phyloP scores from a whole-genome alignment of 2,329 filamentous ascomycete species.

The Dendryphion nanum region DNA sequence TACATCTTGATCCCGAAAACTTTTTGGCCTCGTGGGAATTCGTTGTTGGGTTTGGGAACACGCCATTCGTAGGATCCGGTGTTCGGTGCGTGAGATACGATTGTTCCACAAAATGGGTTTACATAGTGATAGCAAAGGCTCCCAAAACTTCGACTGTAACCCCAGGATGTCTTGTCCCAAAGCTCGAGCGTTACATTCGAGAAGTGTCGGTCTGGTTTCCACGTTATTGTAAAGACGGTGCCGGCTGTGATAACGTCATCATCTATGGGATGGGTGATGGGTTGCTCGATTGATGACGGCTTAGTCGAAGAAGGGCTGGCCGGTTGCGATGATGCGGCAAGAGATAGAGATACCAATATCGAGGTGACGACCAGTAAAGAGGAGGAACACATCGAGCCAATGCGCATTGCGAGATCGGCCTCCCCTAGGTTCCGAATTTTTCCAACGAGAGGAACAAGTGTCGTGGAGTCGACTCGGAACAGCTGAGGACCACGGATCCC shows the following conservation, averaged over 20 bases:
- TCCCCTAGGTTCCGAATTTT: neutral
- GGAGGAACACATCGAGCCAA: constrained; percentile 74
- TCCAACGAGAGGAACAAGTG: neutral
- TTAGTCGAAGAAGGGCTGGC: constrained; percentile 5
- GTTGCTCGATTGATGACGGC: constrained; percentile 10
- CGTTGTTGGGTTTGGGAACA: constrained; percentile 7
- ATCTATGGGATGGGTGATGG: constrained; percentile 7
- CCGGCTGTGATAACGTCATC: constrained; percentile 8
- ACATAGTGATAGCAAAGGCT: constrained; percentile 12
- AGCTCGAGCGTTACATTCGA: constrained; percentile 16
- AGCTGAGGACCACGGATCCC: neutral
- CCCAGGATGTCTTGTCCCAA: constrained; percentile 16
- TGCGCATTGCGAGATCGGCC: constrained; percentile 56
- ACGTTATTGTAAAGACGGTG: constrained; percentile 10
- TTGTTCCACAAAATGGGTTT: constrained; percentile 17
- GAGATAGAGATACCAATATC: too few species aligned
- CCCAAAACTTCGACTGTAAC: constrained; percentile 13
- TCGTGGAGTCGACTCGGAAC: neutral
- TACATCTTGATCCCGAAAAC: constrained; percentile 18
- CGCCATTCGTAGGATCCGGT: constrained; percentile 12
- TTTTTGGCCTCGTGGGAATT: constrained; percentile 10
- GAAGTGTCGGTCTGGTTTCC: constrained; percentile 10
- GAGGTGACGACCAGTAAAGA: constrained; percentile 68
- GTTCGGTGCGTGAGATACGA: constrained; percentile 12
- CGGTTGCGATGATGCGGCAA: constrained; percentile 46